Percentiles rank a stretch among this genome's conserved stretches.
Conservation (phyloP, 2,329 filamentous ascomycete species). For the Trichoderma sp. region DNA sequence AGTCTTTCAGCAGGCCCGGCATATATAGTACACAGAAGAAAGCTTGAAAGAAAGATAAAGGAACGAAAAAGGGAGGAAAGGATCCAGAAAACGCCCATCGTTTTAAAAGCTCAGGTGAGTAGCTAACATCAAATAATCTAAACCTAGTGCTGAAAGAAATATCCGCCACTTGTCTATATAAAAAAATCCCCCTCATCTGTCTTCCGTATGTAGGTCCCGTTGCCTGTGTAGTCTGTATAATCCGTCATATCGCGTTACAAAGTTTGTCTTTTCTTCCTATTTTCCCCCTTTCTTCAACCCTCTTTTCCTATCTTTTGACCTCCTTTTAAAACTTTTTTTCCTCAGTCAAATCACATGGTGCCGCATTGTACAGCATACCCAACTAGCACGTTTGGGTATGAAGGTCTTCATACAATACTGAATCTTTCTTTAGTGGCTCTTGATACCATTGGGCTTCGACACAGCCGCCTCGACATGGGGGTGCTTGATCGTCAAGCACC, state of each 20-base stretch:
- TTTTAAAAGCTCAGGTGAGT: not conserved
- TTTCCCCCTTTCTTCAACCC: no score
- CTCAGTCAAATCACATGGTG: not conserved
- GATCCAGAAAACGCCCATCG: not conserved
- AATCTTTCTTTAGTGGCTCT: constrained; percentile 32
- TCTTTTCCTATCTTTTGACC: not conserved
- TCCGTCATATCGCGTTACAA: constrained; percentile 13
- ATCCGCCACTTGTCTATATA: not conserved
- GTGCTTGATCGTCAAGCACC: constrained; percentile 97
- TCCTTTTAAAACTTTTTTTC: not conserved
- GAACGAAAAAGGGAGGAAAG: not conserved
- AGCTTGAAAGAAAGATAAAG: not conserved
- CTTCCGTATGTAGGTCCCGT: not conserved
- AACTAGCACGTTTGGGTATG: not conserved
- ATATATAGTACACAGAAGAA: not conserved
- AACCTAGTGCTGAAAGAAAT: not conserved
- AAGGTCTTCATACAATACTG: not conserved
- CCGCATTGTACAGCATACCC: not conserved
- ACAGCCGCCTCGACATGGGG: constrained; percentile 48
- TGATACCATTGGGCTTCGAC: constrained; percentile 38
- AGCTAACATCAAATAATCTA: not conserved
- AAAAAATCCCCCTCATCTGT: not conserved
- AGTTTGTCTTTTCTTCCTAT: not conserved
- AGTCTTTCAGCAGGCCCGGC: not conserved
- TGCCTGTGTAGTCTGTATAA: not conserved